A percentile compares a stretch with the other conserved stretches of the same genome.
These are phyloP conservation scores for Ophiobolus disseminans DNA, from an alignment of 2,329 filamentous ascomycete genomes.

Conservation along the genomic window DNA sequence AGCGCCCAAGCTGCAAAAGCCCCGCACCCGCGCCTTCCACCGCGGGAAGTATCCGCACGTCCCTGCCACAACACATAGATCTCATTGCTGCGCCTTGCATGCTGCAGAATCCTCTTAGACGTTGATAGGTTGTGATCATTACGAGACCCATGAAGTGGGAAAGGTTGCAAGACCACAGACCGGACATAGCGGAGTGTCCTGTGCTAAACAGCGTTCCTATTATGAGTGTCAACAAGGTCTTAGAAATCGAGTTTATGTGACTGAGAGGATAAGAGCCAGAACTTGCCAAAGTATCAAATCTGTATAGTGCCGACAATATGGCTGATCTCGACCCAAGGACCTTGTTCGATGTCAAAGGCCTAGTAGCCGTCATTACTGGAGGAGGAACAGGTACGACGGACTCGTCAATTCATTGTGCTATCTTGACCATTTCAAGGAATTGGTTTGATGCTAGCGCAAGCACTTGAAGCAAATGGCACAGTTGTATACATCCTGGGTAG, in stretches of 20 bases:
- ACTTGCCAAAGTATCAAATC: too few species aligned
- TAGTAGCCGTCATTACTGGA: constrained; percentile 29
- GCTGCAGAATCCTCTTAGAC: too few species aligned
- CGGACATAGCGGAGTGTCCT: neutral
- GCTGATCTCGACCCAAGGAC: constrained; percentile 13
- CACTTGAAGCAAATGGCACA: constrained; percentile 26
- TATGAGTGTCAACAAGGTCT: too few species aligned
- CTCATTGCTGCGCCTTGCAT: too few species aligned
- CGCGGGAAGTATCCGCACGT: too few species aligned
- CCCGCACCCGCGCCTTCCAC: too few species aligned
- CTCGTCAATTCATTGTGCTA: neutral
- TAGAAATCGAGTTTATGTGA: too few species aligned
- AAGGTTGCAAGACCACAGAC: neutral
- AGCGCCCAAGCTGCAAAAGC: too few species aligned
- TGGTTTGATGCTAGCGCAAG: constrained; percentile 27
- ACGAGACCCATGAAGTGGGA: too few species aligned
- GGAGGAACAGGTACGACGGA: constrained; percentile 21
- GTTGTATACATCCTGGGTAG: constrained; percentile 31
- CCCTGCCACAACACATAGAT: too few species aligned
- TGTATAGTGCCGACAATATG: constrained; percentile 6
- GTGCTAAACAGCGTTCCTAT: neutral
- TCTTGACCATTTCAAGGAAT: constrained; percentile 13
- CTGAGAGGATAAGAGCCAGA: too few species aligned
- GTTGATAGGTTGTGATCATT: too few species aligned
- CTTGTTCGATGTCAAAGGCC: constrained; percentile 24